Percentiles rank a stretch among this genome's conserved stretches.
Evolutionary conservation across 306 rosid genomes (phyloP).

Genomic region (Canavalia gladiata): DNA sequence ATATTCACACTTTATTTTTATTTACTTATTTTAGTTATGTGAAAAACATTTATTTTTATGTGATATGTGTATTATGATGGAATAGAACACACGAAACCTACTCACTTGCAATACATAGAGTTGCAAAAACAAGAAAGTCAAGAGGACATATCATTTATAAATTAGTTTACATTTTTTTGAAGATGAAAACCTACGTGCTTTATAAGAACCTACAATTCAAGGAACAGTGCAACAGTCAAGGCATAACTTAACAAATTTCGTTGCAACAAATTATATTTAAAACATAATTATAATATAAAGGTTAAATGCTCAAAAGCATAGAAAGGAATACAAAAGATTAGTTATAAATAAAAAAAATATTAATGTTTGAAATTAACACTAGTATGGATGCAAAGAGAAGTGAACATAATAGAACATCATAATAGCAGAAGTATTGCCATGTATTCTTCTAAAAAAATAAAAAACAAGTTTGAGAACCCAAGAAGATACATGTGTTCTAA

Average conservation of each 20-base stretch:
- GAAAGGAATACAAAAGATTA: no score
- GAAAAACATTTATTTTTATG: constrained; percentile 20
- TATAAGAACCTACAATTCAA: constrained; percentile 73
- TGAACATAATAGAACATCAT: no score
- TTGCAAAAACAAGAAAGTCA: constrained; percentile 42
- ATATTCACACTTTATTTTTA: not conserved
- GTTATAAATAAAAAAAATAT: no score
- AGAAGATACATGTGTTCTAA: no score
- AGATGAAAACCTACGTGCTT: constrained; percentile 90
- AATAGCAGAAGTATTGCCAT: no score
- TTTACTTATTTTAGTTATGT: not conserved
- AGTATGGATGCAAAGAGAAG: no score
- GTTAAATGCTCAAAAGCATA: no score
- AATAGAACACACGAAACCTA: constrained; percentile 35
- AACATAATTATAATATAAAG: not conserved
- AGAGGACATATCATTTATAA: constrained; percentile 17
- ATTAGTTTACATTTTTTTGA: constrained; percentile 74
- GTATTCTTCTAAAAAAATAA: no score
- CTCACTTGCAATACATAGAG: constrained; percentile 15
- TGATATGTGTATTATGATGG: constrained; percentile 6
- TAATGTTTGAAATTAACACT: no score
- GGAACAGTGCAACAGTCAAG: constrained; percentile 44
- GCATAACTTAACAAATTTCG: constrained; percentile 36
- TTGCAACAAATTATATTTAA: constrained; percentile 21
- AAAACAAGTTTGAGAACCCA: no score